Conservation (phyloP, 2,329 filamentous ascomycete species). For the Trichothecium roseum region DNA sequence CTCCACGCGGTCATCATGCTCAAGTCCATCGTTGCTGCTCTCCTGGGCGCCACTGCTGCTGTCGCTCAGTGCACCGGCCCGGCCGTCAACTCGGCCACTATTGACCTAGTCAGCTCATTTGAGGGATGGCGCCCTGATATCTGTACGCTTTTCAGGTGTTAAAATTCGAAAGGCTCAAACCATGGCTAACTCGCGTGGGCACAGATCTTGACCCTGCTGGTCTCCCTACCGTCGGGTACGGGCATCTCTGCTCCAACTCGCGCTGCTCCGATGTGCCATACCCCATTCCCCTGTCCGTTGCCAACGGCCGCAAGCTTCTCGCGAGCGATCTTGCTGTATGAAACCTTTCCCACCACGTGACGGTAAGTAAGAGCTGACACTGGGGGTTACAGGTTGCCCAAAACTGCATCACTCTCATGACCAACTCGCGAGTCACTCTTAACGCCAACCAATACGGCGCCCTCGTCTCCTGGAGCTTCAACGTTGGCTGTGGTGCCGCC, state of each 20-base stretch:
- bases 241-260: slow-evolving; percentile 32
- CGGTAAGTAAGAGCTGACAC: not conserved
- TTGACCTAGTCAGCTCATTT: slow-evolving; percentile 6
- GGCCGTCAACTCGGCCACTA: slow-evolving; percentile 4
- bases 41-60: slow-evolving; percentile 3
- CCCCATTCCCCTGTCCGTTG: slow-evolving; percentile 30
- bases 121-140: slow-evolving; percentile 6
- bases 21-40: slow-evolving; percentile 3
- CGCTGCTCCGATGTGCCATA: slow-evolving; percentile 34
- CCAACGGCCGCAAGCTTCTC: slow-evolving; percentile 28
- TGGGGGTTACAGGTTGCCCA: slow-evolving; percentile 16
- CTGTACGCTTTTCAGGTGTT: slow-evolving; percentile 2
- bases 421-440: slow-evolving; percentile 20
- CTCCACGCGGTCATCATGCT: slow-evolving; percentile 1
- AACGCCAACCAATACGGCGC: slow-evolving; percentile 43
- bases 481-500: slow-evolving; percentile 33
- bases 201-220: slow-evolving; percentile 30
- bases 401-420: slow-evolving; percentile 23
- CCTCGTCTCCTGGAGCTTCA: slow-evolving; percentile 40
- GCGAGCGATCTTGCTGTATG: slow-evolving; percentile 20
- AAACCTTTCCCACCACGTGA: not conserved
- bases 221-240: slow-evolving; percentile 38
- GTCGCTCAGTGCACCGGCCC: slow-evolving; percentile 5
- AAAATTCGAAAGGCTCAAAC: not conserved
- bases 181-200: not conserved